These are phyloP conservation scores for Starmerella cellae DNA, from an alignment of 805 yeast genomes.

Conservation along the genomic window DNA sequence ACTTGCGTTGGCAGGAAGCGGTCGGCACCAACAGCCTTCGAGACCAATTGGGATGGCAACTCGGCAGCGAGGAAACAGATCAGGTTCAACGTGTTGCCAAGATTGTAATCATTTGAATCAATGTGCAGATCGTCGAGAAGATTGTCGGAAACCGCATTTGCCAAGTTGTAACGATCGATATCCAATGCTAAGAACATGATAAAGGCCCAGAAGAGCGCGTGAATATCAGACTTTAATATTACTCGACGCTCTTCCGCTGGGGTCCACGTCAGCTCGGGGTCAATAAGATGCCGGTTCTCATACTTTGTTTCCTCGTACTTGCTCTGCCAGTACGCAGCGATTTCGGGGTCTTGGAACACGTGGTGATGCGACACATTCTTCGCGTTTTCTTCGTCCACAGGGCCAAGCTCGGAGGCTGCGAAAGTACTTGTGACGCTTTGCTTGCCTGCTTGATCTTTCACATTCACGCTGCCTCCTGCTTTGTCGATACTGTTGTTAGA, in stretches of 20 bases:
- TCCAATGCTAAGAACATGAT: constrained; percentile 47
- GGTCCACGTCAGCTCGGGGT: constrained; percentile 47
- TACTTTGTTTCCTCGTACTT: constrained; percentile 39
- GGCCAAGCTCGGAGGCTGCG: neutral
- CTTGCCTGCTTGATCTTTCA: neutral
- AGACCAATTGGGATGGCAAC: constrained; percentile 53
- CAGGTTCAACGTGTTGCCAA: constrained; percentile 45
- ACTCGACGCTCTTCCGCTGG: constrained; percentile 38
- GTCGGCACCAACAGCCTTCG: constrained; percentile 53
- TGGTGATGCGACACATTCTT: constrained; percentile 13
- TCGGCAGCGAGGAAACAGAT: constrained; percentile 47
- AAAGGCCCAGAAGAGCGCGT: constrained; percentile 46
- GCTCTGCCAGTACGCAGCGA: constrained; percentile 35
- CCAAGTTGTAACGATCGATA: constrained; percentile 44
- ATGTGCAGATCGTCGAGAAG: constrained; percentile 39
- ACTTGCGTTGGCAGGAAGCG: constrained; percentile 51
- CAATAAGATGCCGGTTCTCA: constrained; percentile 44
- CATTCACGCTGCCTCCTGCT: neutral
- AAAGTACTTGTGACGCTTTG: neutral
- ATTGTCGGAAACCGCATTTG: constrained; percentile 47
- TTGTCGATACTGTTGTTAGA: too few relatives aligned
- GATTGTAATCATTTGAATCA: constrained; percentile 45
- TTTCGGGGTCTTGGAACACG: constrained; percentile 35
- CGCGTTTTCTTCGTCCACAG: constrained; percentile 5
- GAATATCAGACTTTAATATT: constrained; percentile 40